Conservation (phyloP, 176 grass and related monocot species). For the Neostapfia colusana region DNA sequence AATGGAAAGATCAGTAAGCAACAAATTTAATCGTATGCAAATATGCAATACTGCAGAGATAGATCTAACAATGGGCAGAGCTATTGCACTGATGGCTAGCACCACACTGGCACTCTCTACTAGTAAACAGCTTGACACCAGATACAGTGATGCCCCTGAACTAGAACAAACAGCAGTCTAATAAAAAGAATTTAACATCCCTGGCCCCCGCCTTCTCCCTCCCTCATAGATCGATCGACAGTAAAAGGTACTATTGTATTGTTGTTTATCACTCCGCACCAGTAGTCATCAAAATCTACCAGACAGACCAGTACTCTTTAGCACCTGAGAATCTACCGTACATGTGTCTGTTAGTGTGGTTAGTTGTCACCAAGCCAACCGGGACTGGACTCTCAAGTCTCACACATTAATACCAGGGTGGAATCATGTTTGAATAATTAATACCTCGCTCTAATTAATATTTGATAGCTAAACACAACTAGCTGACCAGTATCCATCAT, state of each 20-base stretch:
- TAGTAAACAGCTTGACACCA: neutral
- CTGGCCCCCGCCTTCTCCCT: no score
- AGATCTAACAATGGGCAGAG: neutral
- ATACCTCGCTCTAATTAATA: neutral
- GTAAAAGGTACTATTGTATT: neutral
- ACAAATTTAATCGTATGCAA: neutral
- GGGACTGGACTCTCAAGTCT: neutral
- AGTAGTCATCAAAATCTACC: neutral
- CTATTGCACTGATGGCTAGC: neutral
- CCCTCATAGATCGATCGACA: neutral
- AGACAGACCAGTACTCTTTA: neutral
- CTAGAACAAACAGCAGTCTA: neutral
- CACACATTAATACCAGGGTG: neutral
- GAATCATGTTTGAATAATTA: neutral
- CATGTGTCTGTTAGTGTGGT: neutral
- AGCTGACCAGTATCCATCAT: neutral
- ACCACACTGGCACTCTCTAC: neutral
- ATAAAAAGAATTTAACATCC: neutral
- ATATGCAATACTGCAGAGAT: neutral
- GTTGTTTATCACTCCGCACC: neutral
- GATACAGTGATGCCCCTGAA: neutral
- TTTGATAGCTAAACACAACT: neutral
- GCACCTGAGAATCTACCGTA: neutral
- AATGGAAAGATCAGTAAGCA: constrained; percentile 15
- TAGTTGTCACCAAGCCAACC: neutral